Conservation (phyloP, 768 basidiomycete species). For the Russula brevipes region DNA sequence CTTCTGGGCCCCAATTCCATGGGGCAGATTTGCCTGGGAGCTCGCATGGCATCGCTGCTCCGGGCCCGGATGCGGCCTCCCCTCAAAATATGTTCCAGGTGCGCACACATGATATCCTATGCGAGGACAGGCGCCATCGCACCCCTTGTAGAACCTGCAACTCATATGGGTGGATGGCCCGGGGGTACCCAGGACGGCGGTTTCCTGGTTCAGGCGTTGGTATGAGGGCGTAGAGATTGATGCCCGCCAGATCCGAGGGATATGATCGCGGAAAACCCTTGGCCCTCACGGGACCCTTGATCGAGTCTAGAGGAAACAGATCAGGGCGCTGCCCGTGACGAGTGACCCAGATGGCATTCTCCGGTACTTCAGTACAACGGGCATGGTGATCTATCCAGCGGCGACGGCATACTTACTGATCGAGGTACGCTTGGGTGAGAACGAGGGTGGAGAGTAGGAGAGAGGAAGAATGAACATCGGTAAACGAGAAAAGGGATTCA, state of each 20-base stretch:
- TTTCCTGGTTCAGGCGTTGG: constrained; percentile 28
- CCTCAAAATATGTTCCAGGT: constrained; percentile 83
- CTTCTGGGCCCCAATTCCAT: constrained; percentile 33
- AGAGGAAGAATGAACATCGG: no score
- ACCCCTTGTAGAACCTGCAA: constrained; percentile 41
- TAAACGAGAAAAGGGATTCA: no score
- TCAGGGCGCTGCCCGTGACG: constrained; percentile 58
- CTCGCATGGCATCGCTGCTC: constrained; percentile 32
- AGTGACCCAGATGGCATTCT: constrained; percentile 67
- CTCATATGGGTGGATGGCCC: constrained; percentile 38
- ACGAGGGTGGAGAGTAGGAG: no score
- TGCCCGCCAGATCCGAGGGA: constrained; percentile 58
- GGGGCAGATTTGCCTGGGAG: constrained; percentile 24
- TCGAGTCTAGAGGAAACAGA: constrained; percentile 72
- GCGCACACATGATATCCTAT: constrained; percentile 21
- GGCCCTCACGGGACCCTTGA: constrained; percentile 62
- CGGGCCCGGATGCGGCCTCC: constrained; percentile 30
- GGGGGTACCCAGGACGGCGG: constrained; percentile 45
- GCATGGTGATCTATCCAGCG: neutral
- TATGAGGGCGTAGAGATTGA: constrained; percentile 26
- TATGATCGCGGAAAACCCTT: constrained; percentile 74
- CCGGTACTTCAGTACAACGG: constrained; percentile 17
- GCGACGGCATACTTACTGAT: neutral
- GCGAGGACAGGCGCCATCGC: neutral
- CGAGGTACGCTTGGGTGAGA: no score